Evolutionary conservation across 2,329 filamentous ascomycete species (phyloP), one percentile per base, ranked within the genome.

Genomic region (Fusarium virguliforme): DNA sequence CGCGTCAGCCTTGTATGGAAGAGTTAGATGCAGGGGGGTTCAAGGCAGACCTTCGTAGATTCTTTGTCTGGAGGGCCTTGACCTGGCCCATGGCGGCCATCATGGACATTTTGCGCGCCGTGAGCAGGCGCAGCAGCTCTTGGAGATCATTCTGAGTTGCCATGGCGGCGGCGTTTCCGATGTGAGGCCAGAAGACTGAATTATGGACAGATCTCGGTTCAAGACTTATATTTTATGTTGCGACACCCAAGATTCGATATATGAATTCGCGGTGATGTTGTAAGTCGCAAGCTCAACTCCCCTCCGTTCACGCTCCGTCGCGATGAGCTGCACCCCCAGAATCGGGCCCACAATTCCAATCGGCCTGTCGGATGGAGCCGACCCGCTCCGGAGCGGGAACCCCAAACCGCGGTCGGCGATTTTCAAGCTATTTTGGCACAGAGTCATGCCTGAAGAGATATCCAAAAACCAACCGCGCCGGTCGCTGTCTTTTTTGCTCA

Each of bases 111-210:
- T 88, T 90, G 59, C 88, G 86, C 51, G 85, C 83, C 4, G 87
- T 90, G 71, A 91, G 81, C 60, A 90, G 83, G 51, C 88, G 87
- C 59, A 91, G 82, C 15, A 91, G 84, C 74, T 89, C 88, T 72
- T 90, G 88, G 24, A 91, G 79, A 70, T 91, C 88, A 65, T 87
- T 84, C 68, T 89, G 87, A 2, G 85, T 82, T 8, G 86, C 83
- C 87, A 89, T 89, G 35, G n/a, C 41, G 53, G 54, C n/a, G 50
- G 24, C 12, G 50, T 28, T 24, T n/a, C 22, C 8, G 51, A 6
- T 22, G 6, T 18, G 24, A 8, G 8, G 5, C 4, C 8, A 8
- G 6, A n/a, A 55, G 9, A n/a, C 26, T 2, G 7, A 9, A 51
- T 13, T 9, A 26, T 48, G 22, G 28, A n/a, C 13, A 9, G 28